phyloP scores from a whole-genome alignment of 768 basidiomycete species.

The Paxillus ammoniavirescens region DNA sequence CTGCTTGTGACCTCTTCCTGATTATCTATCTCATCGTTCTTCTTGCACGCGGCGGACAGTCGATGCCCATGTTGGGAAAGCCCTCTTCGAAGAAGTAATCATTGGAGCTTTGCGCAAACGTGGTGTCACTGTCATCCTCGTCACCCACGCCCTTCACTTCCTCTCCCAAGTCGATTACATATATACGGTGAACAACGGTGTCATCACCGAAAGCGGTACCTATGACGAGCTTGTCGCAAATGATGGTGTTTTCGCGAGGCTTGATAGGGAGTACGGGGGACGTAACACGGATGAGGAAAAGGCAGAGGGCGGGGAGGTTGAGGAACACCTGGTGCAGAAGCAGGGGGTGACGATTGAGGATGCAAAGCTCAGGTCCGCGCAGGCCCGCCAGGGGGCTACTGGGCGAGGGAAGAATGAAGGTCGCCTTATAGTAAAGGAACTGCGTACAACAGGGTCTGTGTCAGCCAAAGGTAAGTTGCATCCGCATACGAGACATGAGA shows the following conservation, averaged over 20 bases:
- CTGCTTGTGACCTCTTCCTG: not conserved
- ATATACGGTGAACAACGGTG: conserved; percentile 44
- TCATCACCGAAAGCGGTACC: conserved; percentile 48
- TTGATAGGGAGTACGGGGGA: conserved; percentile 64
- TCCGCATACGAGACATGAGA: not conserved
- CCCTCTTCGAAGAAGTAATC: conserved; percentile 68
- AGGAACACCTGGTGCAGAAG: conserved; percentile 11
- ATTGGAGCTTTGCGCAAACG: conserved; percentile 40
- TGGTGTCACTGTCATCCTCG: conserved; percentile 53
- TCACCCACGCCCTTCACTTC: conserved; percentile 58
- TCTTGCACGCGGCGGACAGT: conserved; percentile 34
- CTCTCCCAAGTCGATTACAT: conserved; percentile 51
- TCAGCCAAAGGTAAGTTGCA: conserved; percentile 42
- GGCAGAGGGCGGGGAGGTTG: conserved; percentile 24
- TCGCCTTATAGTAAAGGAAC: conserved; percentile 63
- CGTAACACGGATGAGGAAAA: conserved; percentile 33
- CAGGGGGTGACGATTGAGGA: conserved; percentile 28
- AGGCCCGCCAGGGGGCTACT: conserved; percentile 34
- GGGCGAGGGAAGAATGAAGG: conserved; percentile 68
- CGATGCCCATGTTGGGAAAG: conserved; percentile 73
- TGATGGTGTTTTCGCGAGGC: conserved; percentile 53
- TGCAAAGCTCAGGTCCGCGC: conserved; percentile 38
- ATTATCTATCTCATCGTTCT: not conserved
- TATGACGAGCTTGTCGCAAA: conserved; percentile 49
- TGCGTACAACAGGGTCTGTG: conserved; percentile 63